These are phyloP conservation scores for Cutaneotrichosporon dermatis DNA, from an alignment of 1,284 basidiomycete genomes.

Conservation along the genomic window DNA sequence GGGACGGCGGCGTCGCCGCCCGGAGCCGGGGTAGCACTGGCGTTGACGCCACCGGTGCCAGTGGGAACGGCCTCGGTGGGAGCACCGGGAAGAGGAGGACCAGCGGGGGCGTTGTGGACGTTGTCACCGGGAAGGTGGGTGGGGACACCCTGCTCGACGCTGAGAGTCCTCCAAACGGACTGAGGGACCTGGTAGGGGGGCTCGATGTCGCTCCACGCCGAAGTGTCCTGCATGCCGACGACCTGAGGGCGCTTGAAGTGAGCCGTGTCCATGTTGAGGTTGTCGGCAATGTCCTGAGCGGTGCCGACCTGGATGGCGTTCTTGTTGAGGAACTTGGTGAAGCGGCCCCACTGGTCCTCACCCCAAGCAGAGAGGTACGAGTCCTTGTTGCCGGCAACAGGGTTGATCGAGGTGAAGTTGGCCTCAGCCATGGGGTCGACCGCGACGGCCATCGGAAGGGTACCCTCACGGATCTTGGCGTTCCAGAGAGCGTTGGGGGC, in stretches of 20 bases:
- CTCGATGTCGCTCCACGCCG: neutral
- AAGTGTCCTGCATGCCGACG: neutral
- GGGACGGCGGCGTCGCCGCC: too few relatives aligned
- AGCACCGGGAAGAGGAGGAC: neutral
- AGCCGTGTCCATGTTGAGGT: conserved; percentile 1
- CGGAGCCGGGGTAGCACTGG: too few relatives aligned
- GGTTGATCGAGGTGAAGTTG: neutral
- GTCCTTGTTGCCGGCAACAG: neutral
- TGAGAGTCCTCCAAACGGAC: neutral
- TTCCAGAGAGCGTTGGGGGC: conserved; percentile 4
- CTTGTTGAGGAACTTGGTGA: neutral
- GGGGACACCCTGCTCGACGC: neutral
- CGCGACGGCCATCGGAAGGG: neutral
- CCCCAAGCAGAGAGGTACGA: neutral
- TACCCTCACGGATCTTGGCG: neutral
- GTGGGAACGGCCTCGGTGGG: neutral
- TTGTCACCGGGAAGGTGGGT: neutral
- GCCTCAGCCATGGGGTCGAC: neutral
- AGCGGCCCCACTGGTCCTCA: neutral
- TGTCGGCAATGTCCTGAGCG: neutral
- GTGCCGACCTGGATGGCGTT: neutral
- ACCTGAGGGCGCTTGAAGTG: neutral
- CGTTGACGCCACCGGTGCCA: too few relatives aligned
- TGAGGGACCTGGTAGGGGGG: neutral
- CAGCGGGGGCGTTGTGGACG: neutral